phyloP scores from a whole-genome alignment of 768 basidiomycete genomes.

The Leccinum arenicola region DNA sequence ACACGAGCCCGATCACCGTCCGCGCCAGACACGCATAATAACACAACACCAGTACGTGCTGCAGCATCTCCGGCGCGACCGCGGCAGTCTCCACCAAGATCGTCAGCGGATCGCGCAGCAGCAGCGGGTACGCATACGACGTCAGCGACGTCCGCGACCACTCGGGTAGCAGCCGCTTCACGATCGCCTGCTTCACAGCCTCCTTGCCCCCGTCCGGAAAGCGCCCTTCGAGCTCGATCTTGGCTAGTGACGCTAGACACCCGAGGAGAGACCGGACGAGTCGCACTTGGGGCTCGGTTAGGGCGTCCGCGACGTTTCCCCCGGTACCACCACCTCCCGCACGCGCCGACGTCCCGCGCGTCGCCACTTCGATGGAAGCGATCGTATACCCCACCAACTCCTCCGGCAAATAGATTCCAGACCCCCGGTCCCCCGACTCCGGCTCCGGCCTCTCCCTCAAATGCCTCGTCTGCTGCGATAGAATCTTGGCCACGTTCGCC shows the following conservation, averaged over 20 bases:
- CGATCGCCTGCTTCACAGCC: conserved; percentile 77
- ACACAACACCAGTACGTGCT: conserved; percentile 81
- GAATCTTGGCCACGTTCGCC: conserved; percentile 69
- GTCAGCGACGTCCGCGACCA: conserved; percentile 86
- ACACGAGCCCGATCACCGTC: conserved; percentile 82
- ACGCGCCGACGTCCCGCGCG: conserved; percentile 56
- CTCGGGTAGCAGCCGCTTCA: conserved; percentile 87
- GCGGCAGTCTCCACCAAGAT: conserved; percentile 89
- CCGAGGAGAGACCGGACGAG: conserved; percentile 77
- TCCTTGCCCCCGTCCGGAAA: conserved; percentile 69
- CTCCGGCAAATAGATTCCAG: conserved; percentile 87
- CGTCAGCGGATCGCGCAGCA: conserved; percentile 87
- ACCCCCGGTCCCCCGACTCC: conserved; percentile 70
- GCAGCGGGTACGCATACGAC: conserved; percentile 79
- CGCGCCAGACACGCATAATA: conserved; percentile 92
- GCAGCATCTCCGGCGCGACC: conserved; percentile 84
- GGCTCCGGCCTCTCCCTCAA: conserved; percentile 75
- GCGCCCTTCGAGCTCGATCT: conserved; percentile 64
- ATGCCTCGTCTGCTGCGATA: conserved; percentile 84
- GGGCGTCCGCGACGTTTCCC: conserved; percentile 57
- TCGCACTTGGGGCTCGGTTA: conserved; percentile 69
- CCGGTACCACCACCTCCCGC: conserved; percentile 37
- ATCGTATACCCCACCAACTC: conserved; percentile 90
- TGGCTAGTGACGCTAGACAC: conserved; percentile 63
- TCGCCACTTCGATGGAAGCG: conserved; percentile 73